phyloP scores from a whole-genome alignment of 2,329 filamentous ascomycete species.

The Arachnopeziza araneosa region DNA sequence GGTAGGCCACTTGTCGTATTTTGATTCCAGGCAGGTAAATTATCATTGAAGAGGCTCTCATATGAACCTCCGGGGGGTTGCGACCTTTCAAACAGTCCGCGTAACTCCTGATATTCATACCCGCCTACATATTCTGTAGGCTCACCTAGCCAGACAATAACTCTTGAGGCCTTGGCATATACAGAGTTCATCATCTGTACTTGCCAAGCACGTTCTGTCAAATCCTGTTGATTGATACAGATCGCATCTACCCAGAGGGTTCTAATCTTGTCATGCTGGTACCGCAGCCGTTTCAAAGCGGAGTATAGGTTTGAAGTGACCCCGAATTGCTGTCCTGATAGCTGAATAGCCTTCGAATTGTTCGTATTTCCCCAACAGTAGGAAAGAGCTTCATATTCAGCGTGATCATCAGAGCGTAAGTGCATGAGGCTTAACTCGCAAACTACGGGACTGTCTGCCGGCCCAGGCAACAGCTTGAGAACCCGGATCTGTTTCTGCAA shows the following conservation, averaged over 20 bases:
- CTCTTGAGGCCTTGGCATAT: not conserved
- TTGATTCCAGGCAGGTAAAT: not conserved
- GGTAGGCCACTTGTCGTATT: not conserved
- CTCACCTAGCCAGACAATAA: constrained; percentile 3
- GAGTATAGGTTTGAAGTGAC: not conserved
- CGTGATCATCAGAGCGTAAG: not conserved
- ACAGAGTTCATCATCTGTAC: constrained; percentile 1
- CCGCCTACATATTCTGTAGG: not conserved
- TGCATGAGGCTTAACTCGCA: not conserved
- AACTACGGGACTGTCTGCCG: not conserved
- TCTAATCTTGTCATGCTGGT: not conserved
- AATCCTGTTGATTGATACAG: constrained; percentile 4
- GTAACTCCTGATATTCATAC: not conserved
- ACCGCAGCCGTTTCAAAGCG: not conserved
- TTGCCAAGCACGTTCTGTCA: not conserved
- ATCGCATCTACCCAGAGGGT: constrained; percentile 4
- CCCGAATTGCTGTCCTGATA: not conserved
- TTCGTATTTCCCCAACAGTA: not conserved
- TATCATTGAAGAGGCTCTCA: not conserved
- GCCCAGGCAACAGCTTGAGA: not conserved
- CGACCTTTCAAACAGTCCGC: not conserved
- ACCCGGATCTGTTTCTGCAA: not conserved
- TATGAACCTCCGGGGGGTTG: not conserved
- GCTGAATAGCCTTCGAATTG: not conserved
- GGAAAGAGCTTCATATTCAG: not conserved